Conservation (phyloP, 2,329 filamentous ascomycete genomes). For the Chaetomium sp. region DNA sequence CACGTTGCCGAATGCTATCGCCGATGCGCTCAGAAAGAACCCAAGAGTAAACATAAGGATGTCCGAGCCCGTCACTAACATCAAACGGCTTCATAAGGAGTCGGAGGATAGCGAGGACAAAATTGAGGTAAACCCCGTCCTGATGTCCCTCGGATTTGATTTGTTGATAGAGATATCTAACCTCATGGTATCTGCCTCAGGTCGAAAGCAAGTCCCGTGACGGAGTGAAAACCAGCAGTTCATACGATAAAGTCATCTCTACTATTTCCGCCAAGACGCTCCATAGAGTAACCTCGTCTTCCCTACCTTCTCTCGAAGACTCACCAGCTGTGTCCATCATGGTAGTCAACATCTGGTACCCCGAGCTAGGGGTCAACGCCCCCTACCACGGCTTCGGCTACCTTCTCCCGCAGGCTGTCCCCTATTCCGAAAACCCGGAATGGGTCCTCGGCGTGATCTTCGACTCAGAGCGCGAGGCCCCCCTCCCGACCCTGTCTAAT, state of each 20-base stretch:
- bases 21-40: slow-evolving; percentile 41
- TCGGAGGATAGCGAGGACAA: slow-evolving; percentile 19
- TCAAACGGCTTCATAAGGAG: too few species aligned
- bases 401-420: slow-evolving; percentile 65
- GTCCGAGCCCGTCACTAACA: slow-evolving; percentile 37
- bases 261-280: slow-evolving; percentile 51
- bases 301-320: slow-evolving; percentile 43
- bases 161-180: too few species aligned
- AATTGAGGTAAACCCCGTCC: slow-evolving; percentile 36
- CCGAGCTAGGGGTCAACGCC: slow-evolving; percentile 52
- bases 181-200: too few species aligned
- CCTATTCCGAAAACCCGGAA: slow-evolving; percentile 28
- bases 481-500: slow-evolving; percentile 19
- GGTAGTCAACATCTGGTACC: slow-evolving; percentile 87
- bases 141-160: too few species aligned
- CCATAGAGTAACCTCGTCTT: slow-evolving; percentile 29
- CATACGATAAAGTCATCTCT: slow-evolving; percentile 56
- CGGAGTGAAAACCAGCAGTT: slow-evolving; percentile 10
- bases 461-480: slow-evolving; percentile 57
- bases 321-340: slow-evolving; percentile 72
- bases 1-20: slow-evolving; percentile 51
- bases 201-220: slow-evolving; percentile 1
- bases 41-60: slow-evolving; percentile 55
- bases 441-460: slow-evolving; percentile 77
- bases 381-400: slow-evolving; percentile 78